Conservation (phyloP, 129 eudicot genomes). For the Centrapalus pauciflorus region DNA sequence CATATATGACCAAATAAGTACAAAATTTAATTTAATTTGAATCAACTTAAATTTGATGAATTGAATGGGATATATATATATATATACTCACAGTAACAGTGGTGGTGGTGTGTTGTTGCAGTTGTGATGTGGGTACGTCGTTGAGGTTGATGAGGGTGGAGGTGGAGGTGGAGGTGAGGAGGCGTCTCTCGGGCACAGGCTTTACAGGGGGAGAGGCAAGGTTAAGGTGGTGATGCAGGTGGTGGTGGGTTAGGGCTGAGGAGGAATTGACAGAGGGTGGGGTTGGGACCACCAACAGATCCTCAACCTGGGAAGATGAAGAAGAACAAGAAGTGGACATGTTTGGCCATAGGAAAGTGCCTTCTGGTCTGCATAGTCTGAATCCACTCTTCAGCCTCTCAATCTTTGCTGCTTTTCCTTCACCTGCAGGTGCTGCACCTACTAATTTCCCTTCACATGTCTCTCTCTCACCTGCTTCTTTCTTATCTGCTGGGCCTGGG, state of each 20-base stretch:
- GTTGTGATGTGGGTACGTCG: slow-evolving; percentile 36
- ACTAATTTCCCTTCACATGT: slow-evolving; percentile 3
- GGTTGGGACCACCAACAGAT: slow-evolving; percentile 64
- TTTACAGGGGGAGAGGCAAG: slow-evolving; percentile 43
- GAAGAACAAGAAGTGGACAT: slow-evolving; percentile 24
- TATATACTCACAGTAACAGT: slow-evolving; percentile 29
- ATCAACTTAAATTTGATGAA: too few relatives aligned
- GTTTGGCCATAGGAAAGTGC: slow-evolving; percentile 93
- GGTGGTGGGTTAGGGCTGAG: slow-evolving; percentile 32
- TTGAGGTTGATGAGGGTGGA: slow-evolving; percentile 43
- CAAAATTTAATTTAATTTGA: too few relatives aligned
- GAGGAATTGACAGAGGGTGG: slow-evolving; percentile 93
- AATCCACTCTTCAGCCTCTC: slow-evolving; percentile 94
- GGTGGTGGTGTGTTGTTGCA: slow-evolving; percentile 13
- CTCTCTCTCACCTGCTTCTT: slow-evolving; percentile 7
- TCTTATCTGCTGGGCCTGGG: slow-evolving; percentile 16
- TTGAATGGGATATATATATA: not conserved
- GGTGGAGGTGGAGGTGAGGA: slow-evolving; percentile 27
- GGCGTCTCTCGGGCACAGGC: slow-evolving; percentile 69
- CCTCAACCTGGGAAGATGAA: slow-evolving; percentile 53
- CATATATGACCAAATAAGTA: too few relatives aligned
- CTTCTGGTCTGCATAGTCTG: slow-evolving; percentile 95
- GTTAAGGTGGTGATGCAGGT: slow-evolving; percentile 19
- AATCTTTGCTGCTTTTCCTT: slow-evolving; percentile 68
- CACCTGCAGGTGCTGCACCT: slow-evolving; percentile 31